Base-by-base conservation (phyloP, 768 basidiomycete species). In the Fomitopsis pulvina region DNA sequence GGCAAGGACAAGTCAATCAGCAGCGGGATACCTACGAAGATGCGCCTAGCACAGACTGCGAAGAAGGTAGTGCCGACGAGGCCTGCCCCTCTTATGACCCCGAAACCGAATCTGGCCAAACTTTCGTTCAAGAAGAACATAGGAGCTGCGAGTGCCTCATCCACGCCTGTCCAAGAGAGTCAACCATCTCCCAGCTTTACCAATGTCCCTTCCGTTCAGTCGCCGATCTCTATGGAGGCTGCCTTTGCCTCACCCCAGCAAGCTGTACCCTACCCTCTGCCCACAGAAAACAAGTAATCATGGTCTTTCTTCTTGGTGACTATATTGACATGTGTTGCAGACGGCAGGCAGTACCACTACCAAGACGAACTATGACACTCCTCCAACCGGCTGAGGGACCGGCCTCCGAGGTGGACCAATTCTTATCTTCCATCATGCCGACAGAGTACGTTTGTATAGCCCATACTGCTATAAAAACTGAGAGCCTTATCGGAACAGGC, bases 401-500 rank as follows among this genome's bases (percentile, higher is more conserved):
- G 16, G 30, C 52, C 29, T 53, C 48, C 0, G 63, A 61, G 40
- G 68, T 65, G 20, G 66, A 72, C 10, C 52, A 61, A 1, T 74
- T 77, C 48, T 58, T 78, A 30, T 58, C 61, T 9, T 48, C 48
- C 2, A 56, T 73, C 7, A 74, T 76, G 71, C 72, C 74, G 37
- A 7, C 61, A 9, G 62, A 62, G 76, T 78, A 53, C 22, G 45
- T 30, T 32, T 34, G 30, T 28, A 0, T 25, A 7, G n/a, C n/a
- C n/a, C n/a, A n/a, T 30, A 5, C 8, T 24, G 29, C 40, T 22
- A 34, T 34, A 12, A 25, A 41, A 12, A 11, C 27, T 29, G 11
- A 12, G 46, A 22, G 55, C 57, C n/a, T 57, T 46, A 6, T 20
- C 2, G 0, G 25, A n/a, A n/a, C 14, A 63, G 63, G 18, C 39